phyloP scores from a whole-genome alignment of 768 basidiomycete genomes.

The Cyclocybe cylindracea region DNA sequence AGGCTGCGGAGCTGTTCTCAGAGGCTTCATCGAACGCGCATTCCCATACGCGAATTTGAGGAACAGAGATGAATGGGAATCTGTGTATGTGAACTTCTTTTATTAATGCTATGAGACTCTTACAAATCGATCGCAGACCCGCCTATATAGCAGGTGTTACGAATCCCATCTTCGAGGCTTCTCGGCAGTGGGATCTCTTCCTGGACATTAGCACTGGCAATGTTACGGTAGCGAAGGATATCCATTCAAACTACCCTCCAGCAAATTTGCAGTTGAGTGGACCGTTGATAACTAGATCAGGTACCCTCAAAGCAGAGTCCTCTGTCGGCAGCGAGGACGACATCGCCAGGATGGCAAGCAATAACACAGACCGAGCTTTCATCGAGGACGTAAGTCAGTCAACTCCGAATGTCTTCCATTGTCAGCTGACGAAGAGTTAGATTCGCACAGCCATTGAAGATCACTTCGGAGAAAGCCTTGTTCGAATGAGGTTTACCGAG shows the following conservation, averaged over 20 bases:
- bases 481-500: constrained; percentile 88
- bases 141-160: constrained; percentile 97
- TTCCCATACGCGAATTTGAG: constrained; percentile 95
- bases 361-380: constrained; percentile 77
- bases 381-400: constrained; percentile 83
- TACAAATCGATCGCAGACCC: constrained; percentile 45
- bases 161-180: constrained; percentile 92
- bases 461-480: constrained; percentile 88
- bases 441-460: constrained; percentile 84
- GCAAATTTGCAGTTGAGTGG: constrained; percentile 34
- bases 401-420: too few species aligned
- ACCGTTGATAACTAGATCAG: constrained; percentile 54
- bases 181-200: constrained; percentile 88
- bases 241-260: constrained; percentile 58
- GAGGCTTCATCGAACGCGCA: constrained; percentile 87
- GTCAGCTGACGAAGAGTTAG: constrained; percentile 36
- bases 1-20: constrained; percentile 81
- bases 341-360: constrained; percentile 56
- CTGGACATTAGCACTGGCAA: constrained; percentile 88
- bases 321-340: constrained; percentile 72
- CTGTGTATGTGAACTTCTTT: constrained; percentile 57
- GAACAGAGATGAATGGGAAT: constrained; percentile 88
- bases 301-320: constrained; percentile 65
- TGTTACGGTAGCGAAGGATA: constrained; percentile 87
- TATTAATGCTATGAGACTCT: neutral